phyloP scores from a whole-genome alignment of 2,329 filamentous ascomycete genomes.

The Zymoseptoria ardabiliae region DNA sequence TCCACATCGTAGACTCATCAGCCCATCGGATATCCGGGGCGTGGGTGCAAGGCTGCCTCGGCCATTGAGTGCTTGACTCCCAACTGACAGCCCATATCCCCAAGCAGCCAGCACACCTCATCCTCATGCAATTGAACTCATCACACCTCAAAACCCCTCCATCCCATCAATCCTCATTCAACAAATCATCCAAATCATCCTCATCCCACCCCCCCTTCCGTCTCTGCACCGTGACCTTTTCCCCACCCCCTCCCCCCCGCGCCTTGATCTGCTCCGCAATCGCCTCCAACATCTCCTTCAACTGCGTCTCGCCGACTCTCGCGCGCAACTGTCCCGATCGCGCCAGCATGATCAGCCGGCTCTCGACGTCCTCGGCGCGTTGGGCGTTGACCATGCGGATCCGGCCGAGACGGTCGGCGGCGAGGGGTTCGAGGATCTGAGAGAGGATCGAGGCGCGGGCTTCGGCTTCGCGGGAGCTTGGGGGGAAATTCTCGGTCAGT shows the following conservation, averaged over 20 bases:
- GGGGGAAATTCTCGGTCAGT: not conserved
- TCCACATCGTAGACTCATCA: too few relatives aligned
- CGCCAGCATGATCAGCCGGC: conserved; percentile 85
- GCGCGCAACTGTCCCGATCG: conserved; percentile 75
- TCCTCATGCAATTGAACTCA: not conserved
- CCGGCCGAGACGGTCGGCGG: conserved; percentile 83
- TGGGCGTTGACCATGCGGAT: conserved; percentile 94
- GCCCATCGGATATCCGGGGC: too few relatives aligned
- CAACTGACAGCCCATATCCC: too few relatives aligned
- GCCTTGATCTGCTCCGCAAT: conserved; percentile 68
- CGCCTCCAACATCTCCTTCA: conserved; percentile 83
- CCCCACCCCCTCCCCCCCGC: conserved; percentile 37
- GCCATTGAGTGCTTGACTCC: too few relatives aligned
- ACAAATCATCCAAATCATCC: conserved; percentile 64
- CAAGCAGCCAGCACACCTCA: not conserved
- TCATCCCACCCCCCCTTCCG: conserved; percentile 81
- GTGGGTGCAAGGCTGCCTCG: too few relatives aligned
- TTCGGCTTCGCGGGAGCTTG: conserved; percentile 49
- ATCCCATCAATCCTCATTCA: conserved; percentile 42
- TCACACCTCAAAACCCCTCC: not conserved
- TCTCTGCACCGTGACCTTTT: conserved; percentile 80
- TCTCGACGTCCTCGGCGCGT: conserved; percentile 84
- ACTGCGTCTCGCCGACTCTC: conserved; percentile 85
- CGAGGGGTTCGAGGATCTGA: conserved; percentile 92
- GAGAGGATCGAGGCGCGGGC: conserved; percentile 69